Conservation (phyloP, 2,329 filamentous ascomycete species). For the Trichothecium sympodiale region DNA sequence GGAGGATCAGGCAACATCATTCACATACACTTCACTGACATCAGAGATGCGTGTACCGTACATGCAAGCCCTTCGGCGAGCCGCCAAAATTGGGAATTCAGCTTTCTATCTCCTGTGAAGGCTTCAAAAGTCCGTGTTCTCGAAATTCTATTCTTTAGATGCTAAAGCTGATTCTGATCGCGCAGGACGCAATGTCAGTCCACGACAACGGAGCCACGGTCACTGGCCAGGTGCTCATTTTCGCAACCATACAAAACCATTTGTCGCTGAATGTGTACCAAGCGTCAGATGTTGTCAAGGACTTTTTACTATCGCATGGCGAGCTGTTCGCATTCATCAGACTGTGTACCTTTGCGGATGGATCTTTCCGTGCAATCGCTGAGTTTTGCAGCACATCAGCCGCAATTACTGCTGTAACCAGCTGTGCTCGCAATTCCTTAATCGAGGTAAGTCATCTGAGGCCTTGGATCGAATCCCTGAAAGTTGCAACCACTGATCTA, state of each 20-base stretch:
- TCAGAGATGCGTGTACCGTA: constrained; percentile 45
- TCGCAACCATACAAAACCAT: constrained; percentile 11
- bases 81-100: constrained; percentile 31
- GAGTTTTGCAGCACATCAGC: constrained; percentile 41
- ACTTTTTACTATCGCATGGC: constrained; percentile 33
- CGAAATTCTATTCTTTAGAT: constrained; percentile 3
- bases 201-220: no score
- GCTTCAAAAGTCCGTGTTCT: constrained; percentile 6
- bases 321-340: constrained; percentile 41
- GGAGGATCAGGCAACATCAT: constrained; percentile 31
- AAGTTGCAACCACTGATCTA: neutral
- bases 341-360: constrained; percentile 26
- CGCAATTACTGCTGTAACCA: constrained; percentile 27
- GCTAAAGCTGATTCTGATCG: no score
- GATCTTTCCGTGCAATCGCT: constrained; percentile 33
- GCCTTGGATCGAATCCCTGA: neutral
- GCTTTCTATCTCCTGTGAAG: constrained; percentile 11
- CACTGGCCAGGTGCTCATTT: constrained; percentile 18
- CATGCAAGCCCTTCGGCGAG: constrained; percentile 32
- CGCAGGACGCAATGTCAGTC: no score
- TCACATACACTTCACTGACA: constrained; percentile 47
- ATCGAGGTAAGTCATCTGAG: constrained; percentile 13
- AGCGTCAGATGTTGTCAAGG: constrained; percentile 17
- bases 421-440: constrained; percentile 16
- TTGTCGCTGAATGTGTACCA: constrained; percentile 18